Base-by-base conservation (phyloP, 768 basidiomycete genomes). In the Hygrocybe coccinea region DNA sequence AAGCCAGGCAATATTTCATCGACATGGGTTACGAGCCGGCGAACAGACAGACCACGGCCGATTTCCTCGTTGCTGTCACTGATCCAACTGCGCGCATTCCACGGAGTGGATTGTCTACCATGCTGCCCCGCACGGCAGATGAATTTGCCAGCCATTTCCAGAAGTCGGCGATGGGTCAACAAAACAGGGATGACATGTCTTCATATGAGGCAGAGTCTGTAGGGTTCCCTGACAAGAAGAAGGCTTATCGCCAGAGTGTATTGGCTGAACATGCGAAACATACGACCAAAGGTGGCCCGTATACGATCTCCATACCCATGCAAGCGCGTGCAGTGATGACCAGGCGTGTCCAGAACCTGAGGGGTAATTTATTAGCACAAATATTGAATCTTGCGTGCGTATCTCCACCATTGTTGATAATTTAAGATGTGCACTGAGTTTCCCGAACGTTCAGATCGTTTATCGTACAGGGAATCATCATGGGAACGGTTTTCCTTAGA, bases 1-100 rank as follows among this genome's bases (percentile, higher is more conserved):
- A 79, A 47, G 91, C 89, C 0, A 73, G 82, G 19, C 75, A 81
- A 59, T 91, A 92, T 69, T 91, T 93, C 71, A 76, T 86, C 55
- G 78, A 83, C 58, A 79, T 88, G 77, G 83, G 84, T 6, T 83
- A 82, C 60, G 68, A 71, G 44, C 82, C 82, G 10, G 76, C 78
- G 5, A 76, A 79, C 55, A 73, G 85, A 34, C 85, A 86, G 64
- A 85, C 83, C 1, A 83, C 82, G 0, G 79, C 84, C 8, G 85
- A 85, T 62, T 86, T 83, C 65, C 70, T 86, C 19, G 83, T 85
- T 15, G 59, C 73, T 64, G 83, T 81, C 3, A 83, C 85, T 2
- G 81, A 86, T 59, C 78, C 82, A 0, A 71, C 74, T n/a, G 79
- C 78, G 0, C 80, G 86, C 49, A 78, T 66, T 9, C 67, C 70